phyloP scores from a whole-genome alignment of 2,329 filamentous ascomycete species.

The Calonectria crousiana region DNA sequence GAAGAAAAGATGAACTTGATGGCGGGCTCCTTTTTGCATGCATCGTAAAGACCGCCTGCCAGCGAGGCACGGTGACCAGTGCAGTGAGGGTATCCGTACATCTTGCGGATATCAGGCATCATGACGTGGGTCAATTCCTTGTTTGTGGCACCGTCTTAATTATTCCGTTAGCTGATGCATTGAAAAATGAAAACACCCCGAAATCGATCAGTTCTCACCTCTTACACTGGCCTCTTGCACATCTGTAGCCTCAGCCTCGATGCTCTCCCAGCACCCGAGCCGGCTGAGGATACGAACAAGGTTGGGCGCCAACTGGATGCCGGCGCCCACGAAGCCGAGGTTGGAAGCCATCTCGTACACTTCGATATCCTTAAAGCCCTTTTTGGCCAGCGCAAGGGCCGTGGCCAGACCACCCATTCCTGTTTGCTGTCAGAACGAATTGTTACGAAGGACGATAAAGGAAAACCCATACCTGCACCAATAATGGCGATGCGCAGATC shows the following conservation, averaged over 20 bases:
- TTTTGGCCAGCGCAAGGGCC: slow-evolving; percentile 80
- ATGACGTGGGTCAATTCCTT: slow-evolving; percentile 78
- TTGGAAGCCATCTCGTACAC: slow-evolving; percentile 80
- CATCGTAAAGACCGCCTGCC: slow-evolving; percentile 76
- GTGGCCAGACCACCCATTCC: slow-evolving; percentile 84
- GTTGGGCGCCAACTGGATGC: slow-evolving; percentile 86
- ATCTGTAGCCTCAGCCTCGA: slow-evolving; percentile 78
- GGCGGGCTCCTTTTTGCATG: slow-evolving; percentile 71
- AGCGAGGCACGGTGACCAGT: slow-evolving; percentile 82
- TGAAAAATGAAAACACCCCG: fast-evolving
- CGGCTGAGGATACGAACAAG: slow-evolving; percentile 82
- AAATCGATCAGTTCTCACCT: slow-evolving; percentile 53
- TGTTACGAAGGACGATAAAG: not conserved
- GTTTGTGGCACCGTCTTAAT: slow-evolving; percentile 73
- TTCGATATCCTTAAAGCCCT: slow-evolving; percentile 79
- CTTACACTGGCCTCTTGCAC: slow-evolving; percentile 80
- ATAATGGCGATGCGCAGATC: slow-evolving; percentile 57
- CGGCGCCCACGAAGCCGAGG: slow-evolving; percentile 85
- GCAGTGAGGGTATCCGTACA: slow-evolving; percentile 83
- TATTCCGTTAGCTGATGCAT: not conserved
- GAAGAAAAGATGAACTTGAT: slow-evolving; percentile 79
- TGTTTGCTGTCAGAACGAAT: slow-evolving; percentile 43
- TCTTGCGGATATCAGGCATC: slow-evolving; percentile 74
- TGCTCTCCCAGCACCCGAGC: slow-evolving; percentile 79
- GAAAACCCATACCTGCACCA: slow-evolving; percentile 60